Evolutionary conservation across 225 moss, liverwort and hornwort genomes (phyloP).

Genomic region (Antitrichia curtipendula): DNA sequence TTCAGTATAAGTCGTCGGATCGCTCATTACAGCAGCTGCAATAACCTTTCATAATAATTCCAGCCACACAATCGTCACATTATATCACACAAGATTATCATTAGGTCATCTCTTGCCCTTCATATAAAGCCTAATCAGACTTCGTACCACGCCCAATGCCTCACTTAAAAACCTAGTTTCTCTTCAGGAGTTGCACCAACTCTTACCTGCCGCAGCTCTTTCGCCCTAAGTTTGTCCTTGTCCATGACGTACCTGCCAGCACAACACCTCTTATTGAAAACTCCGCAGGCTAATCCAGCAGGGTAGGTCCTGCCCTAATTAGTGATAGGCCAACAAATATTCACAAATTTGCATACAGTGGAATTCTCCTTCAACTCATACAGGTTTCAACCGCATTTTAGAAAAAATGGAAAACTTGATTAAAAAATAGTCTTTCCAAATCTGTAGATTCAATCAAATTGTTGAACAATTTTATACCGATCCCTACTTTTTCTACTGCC

Average conservation of each 20-base stretch:
- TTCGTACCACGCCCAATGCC: not conserved
- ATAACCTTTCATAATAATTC: slow-evolving; percentile 62
- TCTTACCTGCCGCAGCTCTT: slow-evolving; percentile 74
- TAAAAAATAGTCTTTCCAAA: not conserved
- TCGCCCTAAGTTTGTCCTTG: slow-evolving; percentile 66
- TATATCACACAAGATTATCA: not conserved
- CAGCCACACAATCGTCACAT: slow-evolving; percentile 1
- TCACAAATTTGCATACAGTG: not conserved
- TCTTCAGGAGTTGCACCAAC: not conserved
- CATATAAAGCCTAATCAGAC: not conserved
- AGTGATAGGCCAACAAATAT: not conserved
- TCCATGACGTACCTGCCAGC: slow-evolving; percentile 89
- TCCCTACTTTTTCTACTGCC: not conserved
- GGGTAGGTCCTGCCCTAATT: not conserved
- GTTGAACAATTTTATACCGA: not conserved
- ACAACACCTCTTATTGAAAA: not conserved
- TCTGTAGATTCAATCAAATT: not conserved
- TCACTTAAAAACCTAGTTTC: not conserved
- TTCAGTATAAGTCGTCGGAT: slow-evolving; percentile 67
- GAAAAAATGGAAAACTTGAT: not conserved
- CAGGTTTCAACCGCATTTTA: not conserved
- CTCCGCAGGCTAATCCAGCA: not conserved
- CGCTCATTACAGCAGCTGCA: slow-evolving; percentile 77
- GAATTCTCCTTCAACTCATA: not conserved
- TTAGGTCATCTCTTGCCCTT: not conserved